Percentiles rank a stretch among this genome's conserved stretches.
phyloP scores from a whole-genome alignment of 73 alveolate species.

The Stentor roeselii region DNA sequence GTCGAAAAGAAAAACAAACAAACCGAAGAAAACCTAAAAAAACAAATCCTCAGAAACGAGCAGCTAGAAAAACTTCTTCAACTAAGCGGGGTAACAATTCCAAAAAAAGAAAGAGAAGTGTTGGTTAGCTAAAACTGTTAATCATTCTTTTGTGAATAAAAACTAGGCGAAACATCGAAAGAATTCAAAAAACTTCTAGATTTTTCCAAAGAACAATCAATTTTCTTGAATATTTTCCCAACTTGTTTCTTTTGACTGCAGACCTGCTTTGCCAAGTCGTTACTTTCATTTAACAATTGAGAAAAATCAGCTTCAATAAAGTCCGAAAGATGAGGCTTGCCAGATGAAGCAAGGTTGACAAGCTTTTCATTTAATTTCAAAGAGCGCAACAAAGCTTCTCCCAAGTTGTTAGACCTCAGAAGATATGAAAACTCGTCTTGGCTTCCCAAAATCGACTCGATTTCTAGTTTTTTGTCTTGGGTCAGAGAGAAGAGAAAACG shows the following conservation, averaged over 20 bases:
- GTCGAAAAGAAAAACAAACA: constrained; percentile 85
- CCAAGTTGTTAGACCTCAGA: background rate
- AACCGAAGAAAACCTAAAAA: constrained; percentile 57
- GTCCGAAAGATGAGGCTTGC: background rate
- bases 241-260: background rate
- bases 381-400: background rate
- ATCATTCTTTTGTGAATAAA: too few species aligned
- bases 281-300: background rate
- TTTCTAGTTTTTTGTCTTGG: background rate
- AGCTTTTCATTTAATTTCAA: background rate
- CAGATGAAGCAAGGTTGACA: background rate
- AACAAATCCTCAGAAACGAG: constrained; percentile 36
- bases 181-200: background rate
- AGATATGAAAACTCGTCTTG: background rate
- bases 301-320: background rate
- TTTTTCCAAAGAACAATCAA: background rate
- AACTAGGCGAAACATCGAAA: background rate
- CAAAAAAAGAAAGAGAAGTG: background rate
- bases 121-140: too few species aligned
- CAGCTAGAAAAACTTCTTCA: constrained; percentile 29
- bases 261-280: background rate
- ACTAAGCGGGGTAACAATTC: constrained; percentile 1
- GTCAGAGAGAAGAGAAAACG: background rate
- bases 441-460: background rate
- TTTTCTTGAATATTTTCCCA: too few species aligned